Percentiles rank a stretch among this genome's conserved stretches.
phyloP scores from a whole-genome alignment of 2,329 filamentous ascomycete genomes.

The Massarina eburnea region DNA sequence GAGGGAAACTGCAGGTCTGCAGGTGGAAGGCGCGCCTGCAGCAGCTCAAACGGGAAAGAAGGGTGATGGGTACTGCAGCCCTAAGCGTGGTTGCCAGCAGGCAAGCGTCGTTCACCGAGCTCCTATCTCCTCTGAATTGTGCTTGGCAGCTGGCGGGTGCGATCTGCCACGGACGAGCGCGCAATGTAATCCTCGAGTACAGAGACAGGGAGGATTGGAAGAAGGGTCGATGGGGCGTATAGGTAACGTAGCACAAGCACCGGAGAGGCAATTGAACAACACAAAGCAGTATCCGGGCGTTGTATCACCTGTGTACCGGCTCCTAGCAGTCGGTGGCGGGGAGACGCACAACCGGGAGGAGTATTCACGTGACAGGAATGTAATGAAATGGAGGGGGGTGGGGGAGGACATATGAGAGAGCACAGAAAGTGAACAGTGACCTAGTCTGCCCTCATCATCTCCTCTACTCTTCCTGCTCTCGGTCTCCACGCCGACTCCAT shows the following conservation, averaged over 20 bases:
- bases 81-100: not conserved
- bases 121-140: not conserved
- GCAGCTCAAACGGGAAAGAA: not conserved
- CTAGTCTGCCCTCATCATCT: not conserved
- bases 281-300: constrained; percentile 1
- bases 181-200: constrained; percentile 1
- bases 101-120: no score
- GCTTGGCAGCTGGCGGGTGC: not conserved
- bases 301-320: constrained; percentile 5
- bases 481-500: not conserved
- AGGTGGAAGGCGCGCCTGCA: not conserved
- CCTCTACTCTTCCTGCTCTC: not conserved
- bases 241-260: constrained; percentile 11
- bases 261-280: constrained; percentile 9
- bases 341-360: no score
- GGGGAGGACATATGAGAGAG: no score
- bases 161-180: not conserved
- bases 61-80: not conserved
- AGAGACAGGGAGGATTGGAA: constrained; percentile 6
- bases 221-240: constrained; percentile 3
- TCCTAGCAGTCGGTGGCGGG: not conserved
- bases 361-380: no score
- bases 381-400: no score
- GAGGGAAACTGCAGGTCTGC: not conserved
- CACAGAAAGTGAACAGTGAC: no score